These are phyloP conservation scores for Candida dajiaensis DNA, from an alignment of 805 yeast genomes.

Conservation along the genomic window DNA sequence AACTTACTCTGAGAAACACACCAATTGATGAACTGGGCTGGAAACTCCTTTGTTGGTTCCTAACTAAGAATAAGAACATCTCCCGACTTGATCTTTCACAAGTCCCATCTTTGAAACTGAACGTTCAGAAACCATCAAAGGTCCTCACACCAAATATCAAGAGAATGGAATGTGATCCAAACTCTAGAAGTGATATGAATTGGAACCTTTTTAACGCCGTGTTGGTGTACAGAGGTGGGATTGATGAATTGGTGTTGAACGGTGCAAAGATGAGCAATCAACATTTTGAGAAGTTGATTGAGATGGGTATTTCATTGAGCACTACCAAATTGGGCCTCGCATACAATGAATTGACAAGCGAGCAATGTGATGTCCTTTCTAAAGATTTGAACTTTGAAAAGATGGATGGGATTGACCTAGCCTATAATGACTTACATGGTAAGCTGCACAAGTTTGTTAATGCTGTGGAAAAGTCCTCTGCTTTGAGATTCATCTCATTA, in stretches of 20 bases:
- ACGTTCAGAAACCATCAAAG: constrained; percentile 34
- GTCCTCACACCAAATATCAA: constrained; percentile 23
- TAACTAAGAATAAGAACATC: constrained; percentile 55
- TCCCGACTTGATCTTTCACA: constrained; percentile 65
- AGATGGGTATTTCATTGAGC: constrained; percentile 48
- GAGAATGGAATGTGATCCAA: constrained; percentile 33
- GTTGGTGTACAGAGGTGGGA: constrained; percentile 64
- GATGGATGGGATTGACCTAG: constrained; percentile 72
- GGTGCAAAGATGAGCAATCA: constrained; percentile 65
- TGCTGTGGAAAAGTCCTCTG: constrained; percentile 20
- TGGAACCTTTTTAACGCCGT: constrained; percentile 81
- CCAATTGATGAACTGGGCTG: constrained; percentile 73
- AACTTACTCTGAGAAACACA: constrained; percentile 74
- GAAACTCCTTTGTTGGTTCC: constrained; percentile 72
- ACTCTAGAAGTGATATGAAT: constrained; percentile 63
- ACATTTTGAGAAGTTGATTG: constrained; percentile 56
- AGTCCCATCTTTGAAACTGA: constrained; percentile 29
- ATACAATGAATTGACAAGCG: constrained; percentile 55
- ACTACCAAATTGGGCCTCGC: constrained; percentile 76
- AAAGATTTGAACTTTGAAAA: constrained; percentile 45
- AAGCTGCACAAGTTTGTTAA: constrained; percentile 25
- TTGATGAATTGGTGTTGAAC: constrained; percentile 73
- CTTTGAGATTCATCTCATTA: constrained; percentile 48
- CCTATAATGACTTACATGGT: constrained; percentile 63
- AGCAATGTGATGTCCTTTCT: constrained; percentile 54